Evolutionary conservation across 1,284 basidiomycete genomes (phyloP), one percentile per base, ranked within the genome.

Genomic region (Pisolithus thermaeus): DNA sequence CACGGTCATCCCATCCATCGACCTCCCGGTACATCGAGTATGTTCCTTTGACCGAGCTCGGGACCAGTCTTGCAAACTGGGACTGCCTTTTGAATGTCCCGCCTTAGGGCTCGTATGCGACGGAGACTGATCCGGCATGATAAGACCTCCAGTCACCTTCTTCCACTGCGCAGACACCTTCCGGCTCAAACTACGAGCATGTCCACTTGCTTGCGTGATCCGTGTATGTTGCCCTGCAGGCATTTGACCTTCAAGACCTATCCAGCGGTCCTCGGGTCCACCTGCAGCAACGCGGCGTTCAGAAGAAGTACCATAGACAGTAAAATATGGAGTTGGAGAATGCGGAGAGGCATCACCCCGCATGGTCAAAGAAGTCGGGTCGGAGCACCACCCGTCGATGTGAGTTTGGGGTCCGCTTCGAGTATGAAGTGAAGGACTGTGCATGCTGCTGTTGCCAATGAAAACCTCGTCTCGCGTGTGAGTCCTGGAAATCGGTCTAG

Each of bases 401-500:
- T 59, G 59, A 22, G 52, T 52, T 25, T 46, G 47, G 56, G 47
- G 55, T 3, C 41, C 36, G 12, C 32, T 52, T 18, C 25, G 40
- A 49, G 52, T 46, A 50, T 59, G 49, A 23, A 54, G 47, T 2
- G 56, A 56, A 40, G 30, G 48, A 43, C 47, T 57, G 28, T 36
- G 49, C 41, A 48, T 53, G 30, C 35, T 49, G 11, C 41, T 18
- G 12, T 61, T 35, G 32, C 32, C 11, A 5, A 35, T 5, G 32
- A 35, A 14, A 16, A 35, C 57, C 4, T 66, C 50, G 54, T 79
- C 79, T 47, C 74, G 73, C 59, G 79, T 81, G 61, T 84, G 84
- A 3, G 80, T 79, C 46, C 76, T 75, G 5, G 71, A 76, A 28
- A 84, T 75, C 0, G 76, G 75, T 2, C 76, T 73, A 0, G 83